Conservation (phyloP, 352 stramenopile genomes). For the Globisporangium spinosum region DNA sequence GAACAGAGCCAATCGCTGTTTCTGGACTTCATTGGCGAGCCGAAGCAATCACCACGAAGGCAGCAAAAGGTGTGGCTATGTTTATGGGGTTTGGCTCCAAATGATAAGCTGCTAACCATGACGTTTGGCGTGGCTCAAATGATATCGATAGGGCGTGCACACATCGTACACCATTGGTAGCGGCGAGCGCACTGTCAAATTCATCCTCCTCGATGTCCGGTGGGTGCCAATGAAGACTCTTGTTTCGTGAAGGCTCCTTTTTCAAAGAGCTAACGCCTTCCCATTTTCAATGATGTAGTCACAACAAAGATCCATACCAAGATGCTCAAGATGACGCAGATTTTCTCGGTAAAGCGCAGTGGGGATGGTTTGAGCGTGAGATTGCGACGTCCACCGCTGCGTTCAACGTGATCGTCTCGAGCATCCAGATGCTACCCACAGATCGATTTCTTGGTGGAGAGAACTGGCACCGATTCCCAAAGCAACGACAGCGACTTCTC, state of each 20-base stretch:
- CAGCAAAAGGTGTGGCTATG: constrained; percentile 45
- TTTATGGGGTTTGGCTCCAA: background rate
- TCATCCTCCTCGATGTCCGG: constrained; percentile 83
- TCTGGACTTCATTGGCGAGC: constrained; percentile 78
- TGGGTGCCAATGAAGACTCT: constrained; percentile 7
- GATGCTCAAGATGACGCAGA: constrained; percentile 45
- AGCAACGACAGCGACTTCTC: constrained; percentile 72
- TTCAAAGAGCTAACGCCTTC: background rate
- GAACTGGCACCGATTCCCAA: constrained; percentile 87
- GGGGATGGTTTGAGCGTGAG: constrained; percentile 80
- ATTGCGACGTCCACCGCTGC: constrained; percentile 72
- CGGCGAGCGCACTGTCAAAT: constrained; percentile 63
- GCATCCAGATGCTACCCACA: constrained; percentile 85
- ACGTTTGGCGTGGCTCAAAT: background rate
- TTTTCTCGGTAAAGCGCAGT: constrained; percentile 74
- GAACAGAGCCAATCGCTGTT: constrained; percentile 77
- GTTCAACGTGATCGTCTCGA: constrained; percentile 92
- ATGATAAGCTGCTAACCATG: too few relatives aligned
- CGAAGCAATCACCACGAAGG: constrained; percentile 59
- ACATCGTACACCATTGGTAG: constrained; percentile 65
- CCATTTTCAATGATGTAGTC: constrained; percentile 28
- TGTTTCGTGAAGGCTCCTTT: background rate
- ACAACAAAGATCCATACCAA: constrained; percentile 74
- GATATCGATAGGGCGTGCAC: constrained; percentile 59
- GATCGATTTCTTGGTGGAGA: constrained; percentile 81